Conservation (phyloP, 2,329 filamentous ascomycete species). For the Colletotrichum karsti region DNA sequence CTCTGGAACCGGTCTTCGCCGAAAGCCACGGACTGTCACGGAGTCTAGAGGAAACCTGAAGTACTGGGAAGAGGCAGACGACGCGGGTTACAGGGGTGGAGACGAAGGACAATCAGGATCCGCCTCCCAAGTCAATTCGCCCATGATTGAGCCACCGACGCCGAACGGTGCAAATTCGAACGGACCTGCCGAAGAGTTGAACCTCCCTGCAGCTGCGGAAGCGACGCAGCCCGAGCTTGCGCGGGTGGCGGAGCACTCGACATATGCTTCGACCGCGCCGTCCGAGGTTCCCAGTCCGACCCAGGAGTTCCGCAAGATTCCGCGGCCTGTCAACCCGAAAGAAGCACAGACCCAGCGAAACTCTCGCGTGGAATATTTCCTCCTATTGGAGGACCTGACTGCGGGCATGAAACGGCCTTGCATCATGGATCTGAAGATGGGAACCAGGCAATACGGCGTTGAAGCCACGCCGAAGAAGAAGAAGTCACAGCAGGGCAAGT, state of each 20-base stretch:
- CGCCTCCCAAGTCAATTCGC: constrained; percentile 27
- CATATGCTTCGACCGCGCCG: constrained; percentile 31
- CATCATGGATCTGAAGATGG: constrained; percentile 98
- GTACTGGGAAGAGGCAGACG: constrained; percentile 90
- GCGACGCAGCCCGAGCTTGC: constrained; percentile 1
- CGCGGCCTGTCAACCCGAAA: constrained; percentile 77
- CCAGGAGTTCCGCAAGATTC: constrained; percentile 52
- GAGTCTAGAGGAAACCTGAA: constrained; percentile 81
- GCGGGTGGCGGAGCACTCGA: constrained; percentile 2
- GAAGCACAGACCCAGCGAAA: constrained; percentile 72
- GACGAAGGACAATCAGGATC: constrained; percentile 50
- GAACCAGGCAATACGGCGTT: constrained; percentile 94
- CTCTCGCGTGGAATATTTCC: constrained; percentile 86
- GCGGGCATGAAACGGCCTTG: constrained; percentile 96
- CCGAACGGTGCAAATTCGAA: background rate
- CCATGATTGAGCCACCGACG: constrained; percentile 20
- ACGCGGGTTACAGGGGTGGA: constrained; percentile 80
- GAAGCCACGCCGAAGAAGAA: constrained; percentile 93
- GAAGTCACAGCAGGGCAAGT: constrained; percentile 91
- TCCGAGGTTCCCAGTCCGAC: constrained; percentile 48
- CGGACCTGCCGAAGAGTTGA: background rate
- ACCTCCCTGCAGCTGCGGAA: constrained; percentile 9
- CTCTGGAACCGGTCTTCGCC: constrained; percentile 84
- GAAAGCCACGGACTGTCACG: constrained; percentile 76
- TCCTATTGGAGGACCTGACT: constrained; percentile 93